phyloP scores from a whole-genome alignment of 192 early-diverging fungal genomes.

The Gonapodya prolifera region DNA sequence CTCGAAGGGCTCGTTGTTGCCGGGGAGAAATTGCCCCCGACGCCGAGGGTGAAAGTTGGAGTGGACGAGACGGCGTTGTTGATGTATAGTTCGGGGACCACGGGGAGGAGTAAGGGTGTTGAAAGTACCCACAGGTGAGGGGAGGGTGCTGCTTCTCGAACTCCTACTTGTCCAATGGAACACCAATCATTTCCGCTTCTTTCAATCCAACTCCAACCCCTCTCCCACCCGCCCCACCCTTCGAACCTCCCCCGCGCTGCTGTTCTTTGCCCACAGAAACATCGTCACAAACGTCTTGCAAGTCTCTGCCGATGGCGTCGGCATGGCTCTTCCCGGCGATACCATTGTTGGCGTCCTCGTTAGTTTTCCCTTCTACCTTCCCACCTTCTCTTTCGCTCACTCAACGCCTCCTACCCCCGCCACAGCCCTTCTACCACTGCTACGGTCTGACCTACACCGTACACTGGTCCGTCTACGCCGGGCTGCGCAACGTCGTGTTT shows the following conservation, averaged over 20 bases:
- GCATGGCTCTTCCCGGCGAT: background rate
- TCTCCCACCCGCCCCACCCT: no score
- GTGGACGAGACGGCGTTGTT: background rate
- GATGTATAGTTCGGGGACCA: conserved; percentile 2
- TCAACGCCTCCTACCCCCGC: background rate
- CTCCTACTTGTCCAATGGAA: no score
- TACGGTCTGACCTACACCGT: background rate
- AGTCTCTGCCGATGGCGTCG: background rate
- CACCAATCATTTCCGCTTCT: no score
- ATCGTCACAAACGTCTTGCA: background rate
- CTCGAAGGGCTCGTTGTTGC: background rate
- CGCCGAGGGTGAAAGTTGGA: background rate
- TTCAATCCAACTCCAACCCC: no score
- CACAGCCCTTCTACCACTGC: background rate
- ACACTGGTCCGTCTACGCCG: background rate
- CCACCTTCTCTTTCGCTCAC: no score
- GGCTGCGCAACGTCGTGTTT: background rate
- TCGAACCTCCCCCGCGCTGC: background rate
- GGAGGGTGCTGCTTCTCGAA: no score
- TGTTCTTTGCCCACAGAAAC: background rate
- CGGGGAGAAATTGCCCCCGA: background rate
- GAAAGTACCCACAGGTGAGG: background rate
- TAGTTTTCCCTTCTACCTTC: no score
- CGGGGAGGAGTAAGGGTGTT: background rate
- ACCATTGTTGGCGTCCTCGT: background rate